Conservation (phyloP, 331 rosid genomes). For the Dryas integrifolia region DNA sequence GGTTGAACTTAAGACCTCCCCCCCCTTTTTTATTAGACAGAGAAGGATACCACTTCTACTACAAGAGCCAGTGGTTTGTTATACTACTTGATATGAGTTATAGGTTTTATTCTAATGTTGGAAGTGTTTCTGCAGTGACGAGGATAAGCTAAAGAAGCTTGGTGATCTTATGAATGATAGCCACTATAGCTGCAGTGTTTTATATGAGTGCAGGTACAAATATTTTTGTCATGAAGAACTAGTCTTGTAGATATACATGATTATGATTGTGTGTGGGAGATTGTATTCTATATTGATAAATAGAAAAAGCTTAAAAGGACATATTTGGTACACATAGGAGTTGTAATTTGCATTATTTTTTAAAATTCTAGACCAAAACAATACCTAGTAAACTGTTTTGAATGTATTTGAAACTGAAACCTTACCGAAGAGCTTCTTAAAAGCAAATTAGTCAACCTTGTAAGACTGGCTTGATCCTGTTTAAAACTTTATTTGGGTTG, state of each 20-base stretch:
- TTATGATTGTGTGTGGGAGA: too few species aligned
- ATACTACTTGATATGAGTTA: background rate
- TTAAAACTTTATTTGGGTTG: background rate
- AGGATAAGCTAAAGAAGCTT: slow-evolving; percentile 70
- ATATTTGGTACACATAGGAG: too few species aligned
- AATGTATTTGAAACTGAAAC: background rate
- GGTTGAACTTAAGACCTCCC: background rate
- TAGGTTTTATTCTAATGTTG: slow-evolving; percentile 11
- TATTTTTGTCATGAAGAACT: background rate
- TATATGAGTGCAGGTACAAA: slow-evolving; percentile 92
- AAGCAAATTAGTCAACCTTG: background rate
- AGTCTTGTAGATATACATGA: too few species aligned
- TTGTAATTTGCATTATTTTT: too few species aligned
- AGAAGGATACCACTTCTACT: background rate
- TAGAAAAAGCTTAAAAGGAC: too few species aligned
- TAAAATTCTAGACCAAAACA: background rate
- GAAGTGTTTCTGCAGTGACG: slow-evolving; percentile 60
- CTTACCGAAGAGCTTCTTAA: background rate
- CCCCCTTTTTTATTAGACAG: background rate
- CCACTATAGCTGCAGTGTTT: slow-evolving; percentile 89
- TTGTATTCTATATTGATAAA: too few species aligned
- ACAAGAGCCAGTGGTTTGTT: background rate
- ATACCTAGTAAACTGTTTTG: background rate
- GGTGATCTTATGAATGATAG: slow-evolving; percentile 96
- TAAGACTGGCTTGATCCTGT: background rate